Conservation (phyloP, 108 stramenopile species). For the Skeletonema costatum region DNA sequence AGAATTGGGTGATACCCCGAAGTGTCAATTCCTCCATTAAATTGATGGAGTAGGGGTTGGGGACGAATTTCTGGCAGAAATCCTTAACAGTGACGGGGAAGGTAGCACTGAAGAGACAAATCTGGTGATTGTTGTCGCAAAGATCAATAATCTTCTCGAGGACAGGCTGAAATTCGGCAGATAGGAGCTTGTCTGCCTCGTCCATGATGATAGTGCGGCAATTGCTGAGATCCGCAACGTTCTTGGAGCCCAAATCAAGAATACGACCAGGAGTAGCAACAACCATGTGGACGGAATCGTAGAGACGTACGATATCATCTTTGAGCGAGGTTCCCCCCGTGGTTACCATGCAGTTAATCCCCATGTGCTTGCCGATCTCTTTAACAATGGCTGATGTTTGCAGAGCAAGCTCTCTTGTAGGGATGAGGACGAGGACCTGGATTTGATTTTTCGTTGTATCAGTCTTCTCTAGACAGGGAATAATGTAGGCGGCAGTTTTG, state of each 20-base stretch:
- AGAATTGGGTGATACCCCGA: constrained; percentile 97
- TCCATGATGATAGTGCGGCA: constrained; percentile 98
- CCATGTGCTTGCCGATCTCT: constrained; percentile 98
- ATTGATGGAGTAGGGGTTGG: constrained; percentile 94
- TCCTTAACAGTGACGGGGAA: constrained; percentile 97
- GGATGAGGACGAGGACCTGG: constrained; percentile 96
- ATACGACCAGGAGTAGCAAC: constrained; percentile 99
- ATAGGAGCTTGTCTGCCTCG: constrained; percentile 98
- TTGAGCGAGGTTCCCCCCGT: constrained; percentile 97
- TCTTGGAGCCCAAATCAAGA: constrained; percentile 95
- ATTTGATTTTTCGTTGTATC: constrained; percentile 86
- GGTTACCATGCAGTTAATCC: constrained; percentile 96
- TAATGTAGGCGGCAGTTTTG: constrained; percentile 99
- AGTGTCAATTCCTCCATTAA: constrained; percentile 99
- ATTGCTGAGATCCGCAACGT: constrained; percentile 92
- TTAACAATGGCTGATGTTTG: constrained; percentile 99
- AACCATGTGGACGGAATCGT: constrained; percentile 93
- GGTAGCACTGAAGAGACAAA: constrained; percentile 98
- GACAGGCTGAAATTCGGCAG: constrained; percentile 95
- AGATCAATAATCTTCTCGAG: constrained; percentile 92
- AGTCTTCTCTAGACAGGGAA: constrained; percentile 98
- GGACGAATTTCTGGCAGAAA: constrained; percentile 95
- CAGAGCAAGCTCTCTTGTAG: constrained; percentile 97
- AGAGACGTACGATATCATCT: constrained; percentile 98
- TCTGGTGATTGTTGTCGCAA: constrained; percentile 91